Conservation (phyloP, 2,329 filamentous ascomycete species). For the Endothia cerciana region DNA sequence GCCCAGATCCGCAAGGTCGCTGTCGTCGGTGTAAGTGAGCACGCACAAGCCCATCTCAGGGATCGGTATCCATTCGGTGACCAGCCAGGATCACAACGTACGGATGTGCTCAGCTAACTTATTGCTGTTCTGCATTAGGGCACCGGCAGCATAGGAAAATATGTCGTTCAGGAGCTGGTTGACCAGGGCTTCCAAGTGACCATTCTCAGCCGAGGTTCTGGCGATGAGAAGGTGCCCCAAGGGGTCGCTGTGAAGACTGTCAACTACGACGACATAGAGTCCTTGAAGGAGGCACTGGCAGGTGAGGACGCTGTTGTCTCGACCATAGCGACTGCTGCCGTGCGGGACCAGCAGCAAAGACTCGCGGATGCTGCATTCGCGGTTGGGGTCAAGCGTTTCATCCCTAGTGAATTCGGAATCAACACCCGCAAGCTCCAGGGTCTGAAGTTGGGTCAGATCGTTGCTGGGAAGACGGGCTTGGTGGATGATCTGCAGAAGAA, state of each 20-base stretch:
- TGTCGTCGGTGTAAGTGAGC: slow-evolving; percentile 41
- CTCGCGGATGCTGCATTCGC: slow-evolving; percentile 59
- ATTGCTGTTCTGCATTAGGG: slow-evolving; percentile 32
- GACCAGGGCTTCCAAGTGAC: slow-evolving; percentile 51
- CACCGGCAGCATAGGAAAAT: slow-evolving; percentile 39
- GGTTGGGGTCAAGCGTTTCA: slow-evolving; percentile 60
- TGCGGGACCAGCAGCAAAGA: slow-evolving; percentile 47
- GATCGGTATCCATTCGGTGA: neutral
- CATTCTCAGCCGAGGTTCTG: slow-evolving; percentile 52
- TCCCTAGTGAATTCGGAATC: slow-evolving; percentile 58
- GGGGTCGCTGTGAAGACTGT: slow-evolving; percentile 49
- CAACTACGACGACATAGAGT: slow-evolving; percentile 48
- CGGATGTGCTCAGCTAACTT: neutral
- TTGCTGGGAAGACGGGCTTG: slow-evolving; percentile 36
- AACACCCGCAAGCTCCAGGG: slow-evolving; percentile 36
- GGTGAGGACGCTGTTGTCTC: slow-evolving; percentile 61
- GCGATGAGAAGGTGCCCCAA: slow-evolving; percentile 40
- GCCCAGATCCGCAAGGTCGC: slow-evolving; percentile 39
- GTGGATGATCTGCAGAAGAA: slow-evolving; percentile 58
- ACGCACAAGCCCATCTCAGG: neutral
- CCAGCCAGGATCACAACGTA: neutral
- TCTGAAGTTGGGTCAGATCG: slow-evolving; percentile 35
- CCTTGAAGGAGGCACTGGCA: slow-evolving; percentile 50
- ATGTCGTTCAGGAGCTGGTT: slow-evolving; percentile 39
- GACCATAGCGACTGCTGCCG: slow-evolving; percentile 47